These are phyloP conservation scores for Anastatica hierochuntica DNA, from an alignment of 345 rosid species.

Conservation along the genomic window DNA sequence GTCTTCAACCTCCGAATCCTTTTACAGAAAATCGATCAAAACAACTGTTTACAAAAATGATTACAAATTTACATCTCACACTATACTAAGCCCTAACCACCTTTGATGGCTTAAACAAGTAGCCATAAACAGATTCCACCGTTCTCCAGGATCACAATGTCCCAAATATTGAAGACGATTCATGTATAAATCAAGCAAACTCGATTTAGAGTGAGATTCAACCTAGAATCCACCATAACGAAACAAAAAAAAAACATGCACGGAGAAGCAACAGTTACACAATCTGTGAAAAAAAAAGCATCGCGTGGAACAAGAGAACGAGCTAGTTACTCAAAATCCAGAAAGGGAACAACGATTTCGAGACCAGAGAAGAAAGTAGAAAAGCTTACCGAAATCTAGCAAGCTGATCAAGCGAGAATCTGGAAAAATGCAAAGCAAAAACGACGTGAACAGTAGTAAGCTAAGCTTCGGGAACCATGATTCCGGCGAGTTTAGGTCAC, in stretches of 20 bases:
- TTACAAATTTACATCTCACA: background rate
- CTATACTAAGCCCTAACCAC: background rate
- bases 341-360: background rate
- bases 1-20: background rate
- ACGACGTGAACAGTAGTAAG: background rate
- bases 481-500: constrained; percentile 10
- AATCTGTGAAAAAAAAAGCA: background rate
- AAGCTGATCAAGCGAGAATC: background rate
- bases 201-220: background rate
- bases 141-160: background rate
- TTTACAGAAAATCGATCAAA: background rate
- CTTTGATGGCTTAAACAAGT: background rate
- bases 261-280: background rate
- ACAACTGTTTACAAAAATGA: background rate
- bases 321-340: background rate
- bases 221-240: background rate
- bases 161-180: background rate
- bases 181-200: background rate
- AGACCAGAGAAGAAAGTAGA: background rate
- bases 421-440: background rate
- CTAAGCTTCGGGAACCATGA: background rate
- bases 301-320: background rate
- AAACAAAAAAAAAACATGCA: background rate
- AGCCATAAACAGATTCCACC: background rate
- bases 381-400: background rate